Base-by-base conservation (phyloP, 192 early-diverging fungal species). In the Coemansia sp. region DNA sequence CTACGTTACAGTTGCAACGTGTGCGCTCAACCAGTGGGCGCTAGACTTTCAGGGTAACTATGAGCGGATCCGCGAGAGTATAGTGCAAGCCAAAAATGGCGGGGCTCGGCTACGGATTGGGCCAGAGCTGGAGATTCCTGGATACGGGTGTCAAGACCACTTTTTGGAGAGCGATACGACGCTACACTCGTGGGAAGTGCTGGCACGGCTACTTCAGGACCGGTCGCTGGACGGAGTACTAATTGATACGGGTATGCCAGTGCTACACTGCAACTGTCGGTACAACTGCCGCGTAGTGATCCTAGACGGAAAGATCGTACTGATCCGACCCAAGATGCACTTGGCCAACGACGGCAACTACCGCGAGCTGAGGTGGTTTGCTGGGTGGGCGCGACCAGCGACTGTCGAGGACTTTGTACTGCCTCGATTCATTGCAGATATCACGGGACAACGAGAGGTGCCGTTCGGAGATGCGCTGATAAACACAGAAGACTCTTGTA, bases 321-420 rank as follows among this genome's bases (percentile, higher is more conserved):
- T 99, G 73, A 98, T 99, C 52, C 89, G 98, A 2, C 98, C 98
- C n/a, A 99, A 99, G 71, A 87, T 96, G 82, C 91, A 86, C 66
- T 67, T 99, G 72, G 98, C 98, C 19, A 98, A 98, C 69, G 97
- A 98, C 73, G 96, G 97, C 19, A 98, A 98, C 75, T 99, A 99
- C 81, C 91, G 96, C 35, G 98, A 99, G 76, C 64, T 91, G 80
- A 84, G 98, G 39, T 99, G 95, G 91, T 99, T 99, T 77, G 86
- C 92, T 0, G 82, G 91, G 6, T 99, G 97, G 96, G 85, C 73
- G 14, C 87, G 89, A 60, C 49, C 60, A 6, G 76, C 86, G 7
- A 63, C 75, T 4, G 76, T 91, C 0, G 97, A 98, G 72, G 87
- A 94, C 13, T 87, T 91, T 70, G 87, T 87, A 62, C 74, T 99